Evolutionary conservation across 352 stramenopile genomes (phyloP).

Genomic region (Globisporangium nagaii): DNA sequence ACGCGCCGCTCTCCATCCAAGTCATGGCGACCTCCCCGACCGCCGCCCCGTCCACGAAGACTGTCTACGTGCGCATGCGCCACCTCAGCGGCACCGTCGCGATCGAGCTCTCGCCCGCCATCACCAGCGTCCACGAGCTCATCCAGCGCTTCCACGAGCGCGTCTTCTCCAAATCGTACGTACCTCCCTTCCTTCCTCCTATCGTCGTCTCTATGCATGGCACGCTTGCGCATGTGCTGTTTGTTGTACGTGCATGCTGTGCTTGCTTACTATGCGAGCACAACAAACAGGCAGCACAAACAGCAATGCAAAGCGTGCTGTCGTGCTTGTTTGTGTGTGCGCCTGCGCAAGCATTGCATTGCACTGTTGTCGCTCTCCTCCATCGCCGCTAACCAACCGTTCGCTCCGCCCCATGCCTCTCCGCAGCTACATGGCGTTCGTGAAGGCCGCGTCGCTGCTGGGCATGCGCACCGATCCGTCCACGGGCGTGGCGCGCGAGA

Average conservation of each 20-base stretch:
- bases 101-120: constrained; percentile 35
- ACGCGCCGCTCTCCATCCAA: constrained; percentile 37
- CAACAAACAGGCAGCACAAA: neutral
- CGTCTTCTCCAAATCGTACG: constrained; percentile 68
- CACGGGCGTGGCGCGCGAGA: constrained; percentile 24
- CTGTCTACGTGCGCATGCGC: constrained; percentile 71
- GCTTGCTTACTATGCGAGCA: neutral
- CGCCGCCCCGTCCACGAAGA: constrained; percentile 12
- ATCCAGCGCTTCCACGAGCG: constrained; percentile 66
- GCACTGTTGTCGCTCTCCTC: neutral
- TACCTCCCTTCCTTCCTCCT: neutral
- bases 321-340: no score
- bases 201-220: neutral
- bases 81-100: constrained; percentile 53
- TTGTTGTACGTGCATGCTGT: neutral
- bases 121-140: constrained; percentile 35
- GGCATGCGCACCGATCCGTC: constrained; percentile 25
- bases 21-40: constrained; percentile 24
- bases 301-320: neutral
- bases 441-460: constrained; percentile 34
- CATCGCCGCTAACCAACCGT: no score
- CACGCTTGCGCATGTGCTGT: neutral
- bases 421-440: constrained; percentile 34
- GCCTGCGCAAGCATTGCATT: neutral
- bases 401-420: neutral